Evolutionary conservation across 225 moss, liverwort and hornwort genomes (phyloP).

Genomic region (Sphagnum tenellum): DNA sequence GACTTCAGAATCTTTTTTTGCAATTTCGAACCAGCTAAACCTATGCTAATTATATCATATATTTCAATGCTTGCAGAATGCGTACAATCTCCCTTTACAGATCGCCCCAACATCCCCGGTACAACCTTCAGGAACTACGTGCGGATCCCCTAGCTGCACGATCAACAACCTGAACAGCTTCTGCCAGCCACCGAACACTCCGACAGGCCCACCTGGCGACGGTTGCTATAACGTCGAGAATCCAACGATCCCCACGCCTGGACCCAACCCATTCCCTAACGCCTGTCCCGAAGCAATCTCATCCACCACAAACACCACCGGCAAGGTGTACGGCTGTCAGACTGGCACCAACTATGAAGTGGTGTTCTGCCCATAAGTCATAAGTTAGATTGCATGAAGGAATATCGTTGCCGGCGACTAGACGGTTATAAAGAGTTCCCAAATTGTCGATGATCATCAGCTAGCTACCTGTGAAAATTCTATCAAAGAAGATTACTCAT

Average conservation of each 20-base stretch:
- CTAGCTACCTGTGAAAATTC: too few relatives aligned
- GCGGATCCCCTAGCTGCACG: conserved; percentile 11
- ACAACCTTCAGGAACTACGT: conserved; percentile 6
- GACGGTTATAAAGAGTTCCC: too few relatives aligned
- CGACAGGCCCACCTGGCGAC: conserved; percentile 13
- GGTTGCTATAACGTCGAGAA: conserved; percentile 25
- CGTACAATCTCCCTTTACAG: conserved; percentile 13
- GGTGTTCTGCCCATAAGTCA: conserved; percentile 15
- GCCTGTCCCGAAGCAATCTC: conserved; percentile 30
- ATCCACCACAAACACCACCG: conserved; percentile 13
- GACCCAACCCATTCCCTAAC: conserved; percentile 13
- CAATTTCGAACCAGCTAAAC: not conserved
- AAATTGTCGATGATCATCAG: too few relatives aligned
- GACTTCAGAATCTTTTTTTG: not conserved
- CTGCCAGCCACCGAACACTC: conserved; percentile 18
- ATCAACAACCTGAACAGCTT: conserved; percentile 8
- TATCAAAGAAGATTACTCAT: too few relatives aligned
- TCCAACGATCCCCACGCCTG: not conserved
- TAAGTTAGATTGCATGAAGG: too few relatives aligned
- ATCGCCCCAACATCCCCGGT: conserved; percentile 5
- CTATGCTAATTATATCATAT: not conserved
- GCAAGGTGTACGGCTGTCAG: conserved; percentile 6
- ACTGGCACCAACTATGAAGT: conserved; percentile 22
- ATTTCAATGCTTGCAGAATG: conserved; percentile 10
- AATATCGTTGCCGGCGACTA: too few relatives aligned